Evolutionary conservation across 2,329 filamentous ascomycete species (phyloP).

Genomic region (Sporothrix euskadiensis): DNA sequence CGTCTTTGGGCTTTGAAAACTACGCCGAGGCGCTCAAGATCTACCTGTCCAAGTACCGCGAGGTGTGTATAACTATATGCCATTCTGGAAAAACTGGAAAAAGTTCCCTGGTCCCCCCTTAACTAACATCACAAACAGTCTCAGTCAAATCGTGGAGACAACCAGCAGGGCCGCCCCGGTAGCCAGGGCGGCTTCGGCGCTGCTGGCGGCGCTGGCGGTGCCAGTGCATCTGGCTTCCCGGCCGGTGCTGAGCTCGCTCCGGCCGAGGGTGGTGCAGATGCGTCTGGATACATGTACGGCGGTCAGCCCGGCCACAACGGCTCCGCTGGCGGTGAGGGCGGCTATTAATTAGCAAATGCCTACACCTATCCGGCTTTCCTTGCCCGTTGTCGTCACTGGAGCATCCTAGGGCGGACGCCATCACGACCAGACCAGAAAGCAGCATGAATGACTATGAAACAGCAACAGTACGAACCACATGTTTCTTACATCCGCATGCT

Average conservation of each 20-base stretch:
- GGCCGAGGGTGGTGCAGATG: constrained; percentile 47
- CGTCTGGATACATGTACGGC: constrained; percentile 53
- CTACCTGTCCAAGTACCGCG: constrained; percentile 94
- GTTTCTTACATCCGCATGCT: neutral
- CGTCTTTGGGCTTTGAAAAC: constrained; percentile 96
- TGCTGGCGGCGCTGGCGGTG: constrained; percentile 44
- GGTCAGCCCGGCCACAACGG: constrained; percentile 61
- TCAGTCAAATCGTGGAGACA: constrained; percentile 71
- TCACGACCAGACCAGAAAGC: neutral
- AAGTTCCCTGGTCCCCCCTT: neutral
- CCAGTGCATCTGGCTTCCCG: constrained; percentile 48
- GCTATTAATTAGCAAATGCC: constrained; percentile 53
- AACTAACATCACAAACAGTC: constrained; percentile 53
- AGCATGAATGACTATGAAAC: neutral
- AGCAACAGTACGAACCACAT: neutral
- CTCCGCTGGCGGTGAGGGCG: constrained; percentile 50
- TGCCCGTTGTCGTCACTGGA: neutral
- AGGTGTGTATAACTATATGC: constrained; percentile 63
- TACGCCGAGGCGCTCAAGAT: constrained; percentile 98
- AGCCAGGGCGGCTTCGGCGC: constrained; percentile 57
- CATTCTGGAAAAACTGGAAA: neutral
- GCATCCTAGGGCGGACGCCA: neutral
- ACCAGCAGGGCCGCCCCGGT: constrained; percentile 51
- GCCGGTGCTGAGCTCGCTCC: constrained; percentile 48
- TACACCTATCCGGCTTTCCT: neutral